A percentile compares a stretch with the other conserved stretches of the same genome.
phyloP scores from a whole-genome alignment of 306 rosid genomes.

The Luffa aegyptiaca region DNA sequence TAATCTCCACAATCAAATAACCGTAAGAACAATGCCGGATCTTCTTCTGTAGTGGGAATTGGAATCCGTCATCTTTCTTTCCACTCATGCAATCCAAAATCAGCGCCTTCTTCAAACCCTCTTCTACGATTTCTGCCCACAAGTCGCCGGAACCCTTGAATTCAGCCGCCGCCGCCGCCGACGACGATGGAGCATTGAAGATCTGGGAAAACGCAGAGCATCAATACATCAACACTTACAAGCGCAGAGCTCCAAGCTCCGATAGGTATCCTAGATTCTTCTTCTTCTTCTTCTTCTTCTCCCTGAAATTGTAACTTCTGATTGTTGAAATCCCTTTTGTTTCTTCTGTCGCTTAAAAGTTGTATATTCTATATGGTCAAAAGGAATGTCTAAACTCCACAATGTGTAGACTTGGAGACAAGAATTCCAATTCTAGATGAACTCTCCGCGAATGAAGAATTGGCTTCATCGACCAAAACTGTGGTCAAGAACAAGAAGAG shows the following conservation, averaged over 20 bases:
- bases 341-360: not conserved
- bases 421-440: not conserved
- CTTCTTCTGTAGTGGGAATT: not conserved
- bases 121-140: conserved; percentile 16
- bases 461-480: conserved; percentile 15
- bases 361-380: not conserved
- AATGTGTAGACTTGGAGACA: not conserved
- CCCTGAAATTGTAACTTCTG: not conserved
- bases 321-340: not conserved
- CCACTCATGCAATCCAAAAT: conserved; percentile 39
- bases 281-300: not conserved
- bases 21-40: not conserved
- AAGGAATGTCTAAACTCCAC: conserved; percentile 11
- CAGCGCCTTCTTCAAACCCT: conserved; percentile 50
- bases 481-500: conserved; percentile 64
- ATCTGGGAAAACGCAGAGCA: conserved; percentile 53
- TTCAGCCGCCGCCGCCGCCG: not conserved
- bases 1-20: not conserved
- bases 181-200: conserved; percentile 29
- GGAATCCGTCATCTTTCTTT: not conserved
- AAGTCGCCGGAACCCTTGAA: conserved; percentile 14
- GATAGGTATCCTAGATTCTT: conserved; percentile 12
- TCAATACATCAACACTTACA: conserved; percentile 32
- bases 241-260: conserved; percentile 29
- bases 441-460: not conserved